A percentile compares a stretch with the other conserved stretches of the same genome.
These are phyloP conservation scores for Vitis vinifera DNA, from an alignment of 164 flowering plant genomes.

Conservation along the genomic window ASM3070453v1 NC_081813.1:22218001-22218500, in stretches of 20 bases:
- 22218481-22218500: neutral
- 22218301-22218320: too few relatives aligned
- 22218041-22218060: conserved; percentile 92
- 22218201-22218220: too few relatives aligned
- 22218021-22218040: conserved; percentile 96
- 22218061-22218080: conserved; percentile 90
- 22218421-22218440: neutral
- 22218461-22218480: conserved; percentile 1
- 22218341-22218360: too few relatives aligned
- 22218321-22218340: too few relatives aligned
- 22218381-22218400: neutral
- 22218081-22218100: conserved; percentile 5
- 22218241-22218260: too few relatives aligned
- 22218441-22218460: neutral
- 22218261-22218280: too few relatives aligned
- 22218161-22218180: too few relatives aligned
- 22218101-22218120: neutral
- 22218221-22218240: too few relatives aligned
- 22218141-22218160: too few relatives aligned
- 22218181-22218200: too few relatives aligned
- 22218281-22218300: too few relatives aligned
- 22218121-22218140: neutral
- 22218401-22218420: neutral
- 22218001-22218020: conserved; percentile 99
- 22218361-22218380: neutral